Base-by-base conservation (phyloP, 768 basidiomycete species). In the Candolleomyces eurysporus region DNA sequence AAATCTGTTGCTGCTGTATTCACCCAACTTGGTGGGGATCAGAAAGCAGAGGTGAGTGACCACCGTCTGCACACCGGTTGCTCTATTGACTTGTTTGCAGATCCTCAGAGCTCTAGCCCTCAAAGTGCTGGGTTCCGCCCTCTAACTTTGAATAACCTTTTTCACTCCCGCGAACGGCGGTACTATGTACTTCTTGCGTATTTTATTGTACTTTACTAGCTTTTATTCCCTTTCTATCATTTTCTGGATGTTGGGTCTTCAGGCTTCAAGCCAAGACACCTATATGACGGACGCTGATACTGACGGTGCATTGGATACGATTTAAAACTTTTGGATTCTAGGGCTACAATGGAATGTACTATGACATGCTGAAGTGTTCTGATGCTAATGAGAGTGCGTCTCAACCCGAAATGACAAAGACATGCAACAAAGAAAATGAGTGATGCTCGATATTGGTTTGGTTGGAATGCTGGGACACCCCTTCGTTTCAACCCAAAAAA, bases 1-100 rank as follows among this genome's bases (percentile, higher is more conserved):
- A 94, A 92, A 81, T 90, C 90, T 63, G 94, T 98, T 22, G 94
- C 91, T 2, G 83, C 89, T 9, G 95, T 97, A 17, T 98, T 98
- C 72, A 75, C 79, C 50, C 84, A 90, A 21, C 80, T 97, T 26
- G 88, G 86, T 17, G 83, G 86, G 2, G 78, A 77, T 55, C 90
- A 95, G 79, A 96, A 92, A 72, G 93, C 94, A 52, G 91, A 96
- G 85, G 94, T 92, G 67, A 65, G 78, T 69, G 53, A 26, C 26
- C 26, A 26, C 11, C 26, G 54, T 39, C 22, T 42, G 36, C 50
- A 9, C 36, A 7, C 36, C 8, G 6, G 5, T 11, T 26, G 49
- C n/a, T 58, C 26, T 51, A 14, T 14, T 59, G 21, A 21, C 48
- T 19, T 2, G 9, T 36, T 51, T 17, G 16, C 58, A 96, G 93